These are phyloP conservation scores for Amauroascus niger DNA, from an alignment of 2,329 filamentous ascomycete species.

Conservation along the genomic window DNA sequence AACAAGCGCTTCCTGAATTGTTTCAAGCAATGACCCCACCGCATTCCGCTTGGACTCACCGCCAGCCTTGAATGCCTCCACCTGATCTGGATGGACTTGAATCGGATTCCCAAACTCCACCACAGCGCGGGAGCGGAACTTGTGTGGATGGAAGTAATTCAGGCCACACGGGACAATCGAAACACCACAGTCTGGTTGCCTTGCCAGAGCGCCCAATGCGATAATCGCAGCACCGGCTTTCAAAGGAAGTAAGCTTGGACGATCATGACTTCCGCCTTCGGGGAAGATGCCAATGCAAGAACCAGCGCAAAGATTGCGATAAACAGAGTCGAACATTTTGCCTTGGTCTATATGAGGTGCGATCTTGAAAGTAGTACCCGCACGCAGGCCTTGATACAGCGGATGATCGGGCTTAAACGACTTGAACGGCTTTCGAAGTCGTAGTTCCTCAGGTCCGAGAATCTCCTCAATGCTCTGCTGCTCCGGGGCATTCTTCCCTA, in stretches of 20 bases:
- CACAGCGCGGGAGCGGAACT: slow-evolving; percentile 78
- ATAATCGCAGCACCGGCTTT: slow-evolving; percentile 87
- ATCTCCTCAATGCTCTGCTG: slow-evolving; percentile 63
- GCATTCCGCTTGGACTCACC: slow-evolving; percentile 58
- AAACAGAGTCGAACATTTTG: slow-evolving; percentile 75
- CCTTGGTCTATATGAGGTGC: slow-evolving; percentile 80
- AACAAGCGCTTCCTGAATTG: slow-evolving; percentile 65
- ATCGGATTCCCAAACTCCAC: slow-evolving; percentile 76
- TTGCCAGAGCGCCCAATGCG: slow-evolving; percentile 69
- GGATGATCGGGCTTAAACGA: slow-evolving; percentile 52
- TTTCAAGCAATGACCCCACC: slow-evolving; percentile 65
- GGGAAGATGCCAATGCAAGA: slow-evolving; percentile 87
- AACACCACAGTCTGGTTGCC: slow-evolving; percentile 66
- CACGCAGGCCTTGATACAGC: slow-evolving; percentile 28
- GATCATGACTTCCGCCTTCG: slow-evolving; percentile 78
- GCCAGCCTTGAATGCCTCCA: slow-evolving; percentile 65
- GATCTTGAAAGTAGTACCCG: slow-evolving; percentile 64
- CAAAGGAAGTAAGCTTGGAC: slow-evolving; percentile 69
- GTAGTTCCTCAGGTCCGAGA: slow-evolving; percentile 59
- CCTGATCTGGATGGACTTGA: slow-evolving; percentile 62
- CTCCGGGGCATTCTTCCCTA: slow-evolving; percentile 61
- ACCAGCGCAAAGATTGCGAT: slow-evolving; percentile 60
- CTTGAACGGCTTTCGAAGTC: slow-evolving; percentile 69
- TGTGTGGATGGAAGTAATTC: slow-evolving; percentile 92
- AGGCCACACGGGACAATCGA: slow-evolving; percentile 86